Base-by-base conservation (phyloP, 2,329 filamentous ascomycete genomes). In the Endoconidiophora polonica region DNA sequence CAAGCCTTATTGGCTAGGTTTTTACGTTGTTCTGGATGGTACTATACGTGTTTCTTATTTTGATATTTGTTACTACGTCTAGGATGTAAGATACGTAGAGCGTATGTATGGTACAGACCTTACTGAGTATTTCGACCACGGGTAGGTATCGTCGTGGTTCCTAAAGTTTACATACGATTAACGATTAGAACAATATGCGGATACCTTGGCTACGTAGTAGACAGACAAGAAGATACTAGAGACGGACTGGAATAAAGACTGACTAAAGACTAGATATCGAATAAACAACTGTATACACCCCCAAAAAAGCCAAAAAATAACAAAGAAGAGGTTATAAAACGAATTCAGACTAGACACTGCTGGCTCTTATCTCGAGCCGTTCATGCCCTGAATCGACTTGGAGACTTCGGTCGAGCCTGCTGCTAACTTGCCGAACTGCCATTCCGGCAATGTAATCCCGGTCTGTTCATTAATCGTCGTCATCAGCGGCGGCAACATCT, bases 401-500 rank as follows among this genome's bases (percentile, higher is more conserved):
- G 64, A 22, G 60, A 56, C 26, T 62, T 58, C 3, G 58, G 43
- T 46, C 6, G 46, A 37, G 1, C 23, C 60, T 5, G 64, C 65
- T 14, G 63, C 63, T 50, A 68, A 54, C 50, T 59, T 62, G 0
- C 76, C 76, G 60, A 79, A 79, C 61, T 79, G 75, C 86, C 86
- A 93, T 58, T 75, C 76, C 1, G 86, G 86, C 5, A 88, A 77
- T 1, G 74, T 72, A 59, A 93, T 87, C 0, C 86, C 86, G 0
- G 86, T 93, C 69, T 94, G 86, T 54, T 93, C 86, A 57, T 91
- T 81, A 59, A 94, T 90, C 0, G 86, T 93, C 7, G 74, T 79
- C 67, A 93, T 79, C 18, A 93, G 70, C 4, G 86, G 86, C 36
- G 86, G 86, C 54, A 93, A 68, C 61, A 79, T 83, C 69, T 91